These are phyloP conservation scores for Trichoderma asperelloides DNA, from an alignment of 495 filamentous ascomycete genomes.

Conservation along the genomic window DNA sequence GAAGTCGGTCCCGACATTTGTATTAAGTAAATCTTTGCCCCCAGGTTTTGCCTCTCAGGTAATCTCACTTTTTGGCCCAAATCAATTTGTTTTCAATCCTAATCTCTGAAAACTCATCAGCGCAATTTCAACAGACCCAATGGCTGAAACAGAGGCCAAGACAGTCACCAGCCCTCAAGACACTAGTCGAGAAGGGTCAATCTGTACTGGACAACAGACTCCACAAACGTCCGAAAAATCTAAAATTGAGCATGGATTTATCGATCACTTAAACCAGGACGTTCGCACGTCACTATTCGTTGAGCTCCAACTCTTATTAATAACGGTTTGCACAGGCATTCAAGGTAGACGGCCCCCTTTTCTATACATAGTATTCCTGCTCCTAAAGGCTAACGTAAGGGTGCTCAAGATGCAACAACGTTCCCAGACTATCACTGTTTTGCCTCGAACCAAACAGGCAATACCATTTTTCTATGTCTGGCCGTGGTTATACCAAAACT, in stretches of 20 bases:
- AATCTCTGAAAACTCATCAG: background rate
- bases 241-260: background rate
- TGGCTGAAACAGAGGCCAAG: background rate
- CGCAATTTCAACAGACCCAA: background rate
- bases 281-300: constrained; percentile 27
- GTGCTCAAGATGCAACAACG: constrained; percentile 47
- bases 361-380: background rate
- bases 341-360: constrained; percentile 18
- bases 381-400: constrained; percentile 24
- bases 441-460: constrained; percentile 58
- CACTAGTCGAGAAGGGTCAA: background rate
- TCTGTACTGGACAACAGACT: background rate
- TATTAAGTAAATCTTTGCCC: background rate
- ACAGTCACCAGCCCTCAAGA: background rate
- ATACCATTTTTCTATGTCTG: constrained; percentile 49
- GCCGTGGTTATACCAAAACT: constrained; percentile 43
- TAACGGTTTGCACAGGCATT: constrained; percentile 35
- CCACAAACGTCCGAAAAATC: background rate
- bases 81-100: background rate
- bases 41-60: background rate
- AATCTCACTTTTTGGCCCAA: background rate
- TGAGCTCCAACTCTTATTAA: constrained; percentile 32
- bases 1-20: background rate
- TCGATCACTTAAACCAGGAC: background rate
- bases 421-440: constrained; percentile 57